Base-by-base conservation (phyloP, 768 basidiomycete genomes). In the Boletus subparvulus region DNA sequence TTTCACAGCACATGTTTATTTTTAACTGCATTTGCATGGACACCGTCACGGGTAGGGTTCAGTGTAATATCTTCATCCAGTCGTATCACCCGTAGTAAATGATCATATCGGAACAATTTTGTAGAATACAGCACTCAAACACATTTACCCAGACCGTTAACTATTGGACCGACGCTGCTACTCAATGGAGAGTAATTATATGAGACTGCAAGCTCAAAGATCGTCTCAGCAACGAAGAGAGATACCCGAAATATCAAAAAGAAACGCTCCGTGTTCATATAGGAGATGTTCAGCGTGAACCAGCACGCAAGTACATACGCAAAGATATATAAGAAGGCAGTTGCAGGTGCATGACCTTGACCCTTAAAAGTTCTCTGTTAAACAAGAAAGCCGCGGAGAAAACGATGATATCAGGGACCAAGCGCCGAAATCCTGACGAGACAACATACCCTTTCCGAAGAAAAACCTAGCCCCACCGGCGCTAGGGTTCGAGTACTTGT, bases 381-480 rank as follows among this genome's bases (percentile, higher is more conserved):
- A 30, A 33, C 19, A 49, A 48, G 6, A n/a, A 21, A 17, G 7
- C 16, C 51, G 10, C 28, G 6, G 2, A 37, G 39, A 43, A 11
- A 58, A 55, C 13, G 4, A 41, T 30, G 21, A 0, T 35, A 52
- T 67, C 17, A 69, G 50, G 1, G 13, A 47, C 32, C 12, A 6
- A 28, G 24, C 28, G 7, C 51, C 36, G 11, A 30, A 9, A 39
- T 35, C 8, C 11, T 7, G 13, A 52, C 33, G 33, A 55, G 33
- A 30, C 14, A 46, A 69, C 83, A 37, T 60, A 88, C 88, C 93
- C 73, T 95, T 95, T 46, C 92, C 91, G 61, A 88, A 96, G 80
- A 90, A 90, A 82, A 95, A 96, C 52, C 88, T 77, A 1, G 90
- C 89, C n/a, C 84, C 83, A 35, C 82, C 80, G 9, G 86, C 80